A percentile compares a stretch with the other conserved stretches of the same genome.
Evolutionary conservation across 495 filamentous ascomycete species (phyloP).

Genomic region (Pyronema domesticum): DNA sequence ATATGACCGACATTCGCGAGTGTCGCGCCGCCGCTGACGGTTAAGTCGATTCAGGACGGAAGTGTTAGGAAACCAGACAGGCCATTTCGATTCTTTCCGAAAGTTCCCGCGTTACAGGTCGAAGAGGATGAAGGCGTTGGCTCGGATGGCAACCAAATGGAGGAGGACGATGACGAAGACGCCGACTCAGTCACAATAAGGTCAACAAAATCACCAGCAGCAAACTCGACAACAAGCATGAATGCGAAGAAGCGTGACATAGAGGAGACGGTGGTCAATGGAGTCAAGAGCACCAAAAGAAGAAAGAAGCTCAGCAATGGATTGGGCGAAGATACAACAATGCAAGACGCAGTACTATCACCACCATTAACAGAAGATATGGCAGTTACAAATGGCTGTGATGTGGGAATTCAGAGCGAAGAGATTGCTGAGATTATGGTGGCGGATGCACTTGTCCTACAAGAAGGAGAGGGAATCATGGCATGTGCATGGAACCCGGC

Average conservation of each 20-base stretch:
- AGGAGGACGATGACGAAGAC: slow-evolving; percentile 12
- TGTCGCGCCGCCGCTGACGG: not conserved
- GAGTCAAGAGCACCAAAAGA: slow-evolving; percentile 17
- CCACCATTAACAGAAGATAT: slow-evolving; percentile 11
- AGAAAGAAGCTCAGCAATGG: slow-evolving; percentile 17
- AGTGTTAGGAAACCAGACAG: slow-evolving; percentile 17
- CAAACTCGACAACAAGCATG: slow-evolving; percentile 15
- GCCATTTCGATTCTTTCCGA: slow-evolving; percentile 21
- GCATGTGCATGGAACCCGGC: slow-evolving; percentile 59
- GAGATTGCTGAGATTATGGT: slow-evolving; percentile 19
- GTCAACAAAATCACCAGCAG: slow-evolving; percentile 16
- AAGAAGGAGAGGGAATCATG: slow-evolving; percentile 34
- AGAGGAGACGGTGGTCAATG: slow-evolving; percentile 20
- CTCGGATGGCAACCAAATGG: slow-evolving; percentile 4
- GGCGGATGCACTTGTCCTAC: slow-evolving; percentile 19
- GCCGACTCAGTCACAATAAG: slow-evolving; percentile 15
- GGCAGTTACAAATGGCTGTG: slow-evolving; percentile 21
- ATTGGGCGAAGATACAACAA: slow-evolving; percentile 12
- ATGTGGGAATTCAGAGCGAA: slow-evolving; percentile 21
- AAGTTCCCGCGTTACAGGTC: slow-evolving; percentile 1
- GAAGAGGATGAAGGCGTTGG: slow-evolving; percentile 24
- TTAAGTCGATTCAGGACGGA: slow-evolving; percentile 15
- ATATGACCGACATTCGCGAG: not conserved
- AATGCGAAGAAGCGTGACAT: slow-evolving; percentile 23
- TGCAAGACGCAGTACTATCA: slow-evolving; percentile 13